Conservation (phyloP, 2,329 filamentous ascomycete species). For the Arthrobotrys sphaeroides region DNA sequence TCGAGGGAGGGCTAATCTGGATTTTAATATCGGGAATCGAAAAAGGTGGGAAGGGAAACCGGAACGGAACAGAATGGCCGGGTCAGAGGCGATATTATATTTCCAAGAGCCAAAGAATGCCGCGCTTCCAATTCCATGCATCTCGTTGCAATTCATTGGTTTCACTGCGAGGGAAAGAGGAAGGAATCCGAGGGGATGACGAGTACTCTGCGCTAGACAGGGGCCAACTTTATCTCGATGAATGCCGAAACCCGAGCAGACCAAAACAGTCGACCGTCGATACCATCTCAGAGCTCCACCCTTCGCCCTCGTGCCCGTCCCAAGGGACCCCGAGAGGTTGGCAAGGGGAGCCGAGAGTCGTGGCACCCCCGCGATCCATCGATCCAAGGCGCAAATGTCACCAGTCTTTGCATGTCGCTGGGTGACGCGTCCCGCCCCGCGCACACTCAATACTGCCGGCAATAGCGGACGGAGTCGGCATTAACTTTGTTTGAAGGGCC, state of each 20-base stretch:
- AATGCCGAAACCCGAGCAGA: conserved; percentile 26
- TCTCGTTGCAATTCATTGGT: not conserved
- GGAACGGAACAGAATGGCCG: not conserved
- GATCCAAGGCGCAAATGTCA: not conserved
- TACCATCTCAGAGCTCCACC: not conserved
- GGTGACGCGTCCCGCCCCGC: conserved; percentile 3
- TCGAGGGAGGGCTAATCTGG: not conserved
- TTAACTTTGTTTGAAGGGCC: not conserved
- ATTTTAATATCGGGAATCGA: not conserved
- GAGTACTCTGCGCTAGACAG: conserved; percentile 47
- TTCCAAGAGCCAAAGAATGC: conserved; percentile 10
- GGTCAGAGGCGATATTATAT: conserved; percentile 9
- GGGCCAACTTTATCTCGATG: conserved; percentile 8
- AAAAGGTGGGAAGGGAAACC: not conserved
- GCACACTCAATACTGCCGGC: no score
- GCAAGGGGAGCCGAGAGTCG: conserved; percentile 19
- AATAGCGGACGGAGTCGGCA: not conserved
- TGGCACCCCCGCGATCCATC: not conserved
- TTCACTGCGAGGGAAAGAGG: conserved; percentile 12
- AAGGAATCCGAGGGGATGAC: conserved; percentile 37
- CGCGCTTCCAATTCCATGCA: not conserved
- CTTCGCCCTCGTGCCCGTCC: not conserved
- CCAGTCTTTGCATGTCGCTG: not conserved
- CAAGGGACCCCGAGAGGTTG: conserved; percentile 5
- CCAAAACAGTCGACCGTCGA: not conserved